Evolutionary conservation across 306 rosid species (phyloP), one percentile per base, ranked within the genome.

Genomic region (Gastrolobium bilobum): DNA sequence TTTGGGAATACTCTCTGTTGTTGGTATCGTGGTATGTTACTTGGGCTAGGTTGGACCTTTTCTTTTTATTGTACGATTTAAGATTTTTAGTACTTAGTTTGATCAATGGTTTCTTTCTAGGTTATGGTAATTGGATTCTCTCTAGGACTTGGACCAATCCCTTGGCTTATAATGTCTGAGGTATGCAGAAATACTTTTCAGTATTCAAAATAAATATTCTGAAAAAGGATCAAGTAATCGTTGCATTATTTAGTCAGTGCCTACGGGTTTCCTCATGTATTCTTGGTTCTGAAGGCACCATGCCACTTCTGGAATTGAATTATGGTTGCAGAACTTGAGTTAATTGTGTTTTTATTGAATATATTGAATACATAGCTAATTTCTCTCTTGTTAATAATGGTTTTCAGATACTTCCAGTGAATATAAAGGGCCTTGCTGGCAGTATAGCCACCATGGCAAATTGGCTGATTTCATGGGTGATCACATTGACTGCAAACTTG

Each of bases 101-200:
- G 58, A 77, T 65, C 67, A 65, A 82, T 59, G 15, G 56, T 74
- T 80, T 67, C 33, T 50, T 54, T 72, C 63, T 79, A 93, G 98
- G 83, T 78, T 40, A 68, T 87, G 89, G 93, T 85, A 54, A 78
- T 83, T 61, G 87, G 87, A 35, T 93, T 85, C 89, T 91, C 97
- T 77, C 84, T 93, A 26, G 98, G 98, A 37, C 85, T 93, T 5
- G 98, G 98, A 76, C 90, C 98, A 50, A 89, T 93, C 85, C 98
- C 98, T 26, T 93, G 98, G 98, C 61, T 93, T 65, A 93, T 93
- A 82, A 93, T 93, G 98, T 86, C 98, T 44, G 97, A 93, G 98
- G 98, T 91, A 84, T 67, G 77, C 13, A 56, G 20, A 83, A 57
- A 35, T 46, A 48, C 20, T 62, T 59, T 58, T 48, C 48, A 46